These are phyloP conservation scores for Leptographium wingfieldii DNA, from an alignment of 2,329 filamentous ascomycete genomes.

Conservation along the genomic window DNA sequence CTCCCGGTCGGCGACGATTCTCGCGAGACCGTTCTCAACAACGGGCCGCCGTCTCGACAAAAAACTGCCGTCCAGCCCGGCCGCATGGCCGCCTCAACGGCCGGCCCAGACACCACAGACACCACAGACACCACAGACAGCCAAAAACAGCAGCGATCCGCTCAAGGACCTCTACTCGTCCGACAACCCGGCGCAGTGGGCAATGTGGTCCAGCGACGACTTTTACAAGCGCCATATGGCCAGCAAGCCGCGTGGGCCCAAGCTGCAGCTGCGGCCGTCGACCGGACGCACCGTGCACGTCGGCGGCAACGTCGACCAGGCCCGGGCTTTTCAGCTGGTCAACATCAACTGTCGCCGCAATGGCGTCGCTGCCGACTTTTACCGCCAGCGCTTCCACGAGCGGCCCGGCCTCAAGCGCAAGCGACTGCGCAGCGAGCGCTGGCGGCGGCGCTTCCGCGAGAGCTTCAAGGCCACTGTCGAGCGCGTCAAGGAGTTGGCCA, in stretches of 20 bases:
- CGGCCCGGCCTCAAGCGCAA: slow-evolving; percentile 65
- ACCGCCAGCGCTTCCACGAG: slow-evolving; percentile 59
- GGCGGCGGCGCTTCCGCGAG: slow-evolving; percentile 54
- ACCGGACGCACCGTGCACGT: slow-evolving; percentile 33
- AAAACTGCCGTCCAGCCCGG: not conserved
- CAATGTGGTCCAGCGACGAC: slow-evolving; percentile 12
- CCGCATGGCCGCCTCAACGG: not conserved
- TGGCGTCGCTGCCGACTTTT: slow-evolving; percentile 40
- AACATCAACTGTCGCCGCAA: slow-evolving; percentile 34
- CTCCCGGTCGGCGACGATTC: not conserved
- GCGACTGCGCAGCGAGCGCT: slow-evolving; percentile 56
- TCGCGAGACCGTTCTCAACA: not conserved
- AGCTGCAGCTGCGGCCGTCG: slow-evolving; percentile 26
- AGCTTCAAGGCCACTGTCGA: slow-evolving; percentile 53
- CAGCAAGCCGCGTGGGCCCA: slow-evolving; percentile 9
- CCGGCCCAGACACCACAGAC: not conserved
- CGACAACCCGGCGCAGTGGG: slow-evolving; percentile 11
- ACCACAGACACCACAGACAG: not conserved
- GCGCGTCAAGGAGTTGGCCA: slow-evolving; percentile 56
- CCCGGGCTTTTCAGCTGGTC: slow-evolving; percentile 31
- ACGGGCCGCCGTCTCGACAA: not conserved
- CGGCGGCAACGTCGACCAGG: slow-evolving; percentile 28
- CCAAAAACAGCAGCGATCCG: not conserved
- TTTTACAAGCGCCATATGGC: slow-evolving; percentile 11
- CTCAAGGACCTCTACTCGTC: slow-evolving; percentile 8